Conservation (phyloP, 345 rosid genomes). For the Clarkia xantiana region DNA sequence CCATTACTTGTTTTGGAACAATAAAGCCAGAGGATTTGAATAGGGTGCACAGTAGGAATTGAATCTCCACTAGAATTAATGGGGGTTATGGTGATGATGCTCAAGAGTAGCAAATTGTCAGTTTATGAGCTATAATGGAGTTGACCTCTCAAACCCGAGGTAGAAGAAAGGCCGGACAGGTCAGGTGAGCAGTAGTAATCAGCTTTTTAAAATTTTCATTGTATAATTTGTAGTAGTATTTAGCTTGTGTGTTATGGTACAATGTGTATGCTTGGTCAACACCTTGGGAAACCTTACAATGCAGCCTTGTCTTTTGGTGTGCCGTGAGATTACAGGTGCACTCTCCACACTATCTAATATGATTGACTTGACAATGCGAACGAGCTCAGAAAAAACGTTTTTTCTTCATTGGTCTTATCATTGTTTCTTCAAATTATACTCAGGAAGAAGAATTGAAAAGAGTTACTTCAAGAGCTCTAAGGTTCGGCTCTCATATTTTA, state of each 20-base stretch:
- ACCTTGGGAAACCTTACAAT: conserved; percentile 73
- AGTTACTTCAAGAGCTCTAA: conserved; percentile 70
- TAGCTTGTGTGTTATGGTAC: conserved; percentile 8
- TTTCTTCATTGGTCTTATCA: too few relatives aligned
- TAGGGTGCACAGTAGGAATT: conserved; percentile 61
- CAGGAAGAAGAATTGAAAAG: conserved; percentile 66
- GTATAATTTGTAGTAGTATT: background rate
- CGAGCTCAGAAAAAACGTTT: background rate
- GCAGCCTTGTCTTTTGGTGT: conserved; percentile 77
- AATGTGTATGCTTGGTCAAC: conserved; percentile 95
- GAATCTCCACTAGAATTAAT: conserved; percentile 43
- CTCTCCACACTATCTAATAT: conserved; percentile 4
- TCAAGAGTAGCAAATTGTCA: conserved; percentile 47
- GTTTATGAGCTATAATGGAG: conserved; percentile 62
- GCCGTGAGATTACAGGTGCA: conserved; percentile 90
- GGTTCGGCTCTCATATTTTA: conserved; percentile 27
- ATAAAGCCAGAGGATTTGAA: too few relatives aligned
- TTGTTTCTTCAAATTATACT: conserved; percentile 9
- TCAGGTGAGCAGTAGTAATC: conserved; percentile 41
- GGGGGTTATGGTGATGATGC: conserved; percentile 84
- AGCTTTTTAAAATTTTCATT: too few relatives aligned
- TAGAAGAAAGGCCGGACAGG: conserved; percentile 72
- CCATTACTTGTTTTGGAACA: too few relatives aligned
- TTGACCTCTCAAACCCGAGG: conserved; percentile 52
- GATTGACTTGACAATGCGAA: background rate